phyloP scores from a whole-genome alignment of 768 basidiomycete genomes.

The Mycena epipterygia region DNA sequence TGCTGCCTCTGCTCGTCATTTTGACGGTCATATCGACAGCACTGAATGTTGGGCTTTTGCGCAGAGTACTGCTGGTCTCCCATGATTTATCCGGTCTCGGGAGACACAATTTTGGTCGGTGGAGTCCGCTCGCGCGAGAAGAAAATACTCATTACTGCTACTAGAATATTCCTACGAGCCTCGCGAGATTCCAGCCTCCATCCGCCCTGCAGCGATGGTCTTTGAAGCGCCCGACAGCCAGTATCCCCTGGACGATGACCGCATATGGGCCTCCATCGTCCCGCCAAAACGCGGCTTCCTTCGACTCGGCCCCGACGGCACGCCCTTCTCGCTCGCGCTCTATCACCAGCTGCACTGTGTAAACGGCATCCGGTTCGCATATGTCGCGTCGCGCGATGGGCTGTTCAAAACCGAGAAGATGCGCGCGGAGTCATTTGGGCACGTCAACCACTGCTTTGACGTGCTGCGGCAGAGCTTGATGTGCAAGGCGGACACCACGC shows the following conservation, averaged over 20 bases:
- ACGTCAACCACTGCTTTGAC: slow-evolving; percentile 38
- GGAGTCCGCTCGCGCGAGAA: neutral
- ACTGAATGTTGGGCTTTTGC: slow-evolving; percentile 11
- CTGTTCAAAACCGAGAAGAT: slow-evolving; percentile 25
- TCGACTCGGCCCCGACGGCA: slow-evolving; percentile 38
- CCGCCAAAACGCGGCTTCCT: slow-evolving; percentile 30
- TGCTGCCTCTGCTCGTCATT: neutral
- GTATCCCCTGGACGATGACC: slow-evolving; percentile 24
- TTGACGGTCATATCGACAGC: slow-evolving; percentile 1
- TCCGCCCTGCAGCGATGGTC: neutral
- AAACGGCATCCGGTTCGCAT: slow-evolving; percentile 37
- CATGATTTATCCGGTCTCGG: neutral
- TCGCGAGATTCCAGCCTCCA: slow-evolving; percentile 8
- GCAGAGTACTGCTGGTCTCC: neutral
- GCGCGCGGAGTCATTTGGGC: slow-evolving; percentile 20
- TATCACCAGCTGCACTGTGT: slow-evolving; percentile 51
- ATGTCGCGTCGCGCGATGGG: slow-evolving; percentile 31
- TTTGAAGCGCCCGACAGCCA: slow-evolving; percentile 7
- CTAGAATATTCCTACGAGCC: slow-evolving; percentile 12
- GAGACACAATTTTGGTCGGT: slow-evolving; percentile 13
- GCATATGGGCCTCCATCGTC: slow-evolving; percentile 28
- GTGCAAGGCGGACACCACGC: slow-evolving; percentile 32
- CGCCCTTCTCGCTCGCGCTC: slow-evolving; percentile 41
- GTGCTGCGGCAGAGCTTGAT: slow-evolving; percentile 31
- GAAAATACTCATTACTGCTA: neutral